Percentiles rank a stretch among this genome's conserved stretches.
Evolutionary conservation across 495 filamentous ascomycete species (phyloP).

Genomic region (Staphylotrichum longicolle): DNA sequence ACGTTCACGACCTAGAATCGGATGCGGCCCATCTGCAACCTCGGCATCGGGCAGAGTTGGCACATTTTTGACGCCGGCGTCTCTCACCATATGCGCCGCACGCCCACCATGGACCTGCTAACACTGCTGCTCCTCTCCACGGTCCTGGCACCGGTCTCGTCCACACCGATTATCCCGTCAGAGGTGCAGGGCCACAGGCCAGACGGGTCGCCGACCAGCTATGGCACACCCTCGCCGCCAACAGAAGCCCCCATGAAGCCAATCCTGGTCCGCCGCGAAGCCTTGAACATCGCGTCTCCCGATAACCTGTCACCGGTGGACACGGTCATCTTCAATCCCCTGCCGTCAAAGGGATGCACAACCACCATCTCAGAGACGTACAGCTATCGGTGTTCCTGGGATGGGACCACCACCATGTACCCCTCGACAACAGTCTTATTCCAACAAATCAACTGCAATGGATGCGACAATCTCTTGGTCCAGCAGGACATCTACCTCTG

Average conservation of each 20-base stretch:
- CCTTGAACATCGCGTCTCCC: slow-evolving; percentile 7
- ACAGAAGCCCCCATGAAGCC: background rate
- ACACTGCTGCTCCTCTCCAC: slow-evolving; percentile 22
- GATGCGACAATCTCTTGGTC: slow-evolving; percentile 29
- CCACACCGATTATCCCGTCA: slow-evolving; percentile 18
- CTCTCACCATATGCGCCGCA: background rate
- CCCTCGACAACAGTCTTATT: slow-evolving; percentile 30
- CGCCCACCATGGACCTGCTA: slow-evolving; percentile 24
- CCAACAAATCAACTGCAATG: slow-evolving; percentile 33
- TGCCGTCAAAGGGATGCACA: slow-evolving; percentile 29
- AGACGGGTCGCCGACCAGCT: background rate
- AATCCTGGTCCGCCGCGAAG: slow-evolving; percentile 4
- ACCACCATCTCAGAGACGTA: slow-evolving; percentile 21
- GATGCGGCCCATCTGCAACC: slow-evolving; percentile 26
- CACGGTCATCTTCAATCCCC: slow-evolving; percentile 3
- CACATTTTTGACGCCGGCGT: background rate
- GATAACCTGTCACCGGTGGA: background rate
- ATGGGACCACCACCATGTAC: slow-evolving; percentile 30
- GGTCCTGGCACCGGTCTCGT: slow-evolving; percentile 17
- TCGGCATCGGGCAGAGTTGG: slow-evolving; percentile 16
- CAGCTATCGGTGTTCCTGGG: slow-evolving; percentile 29
- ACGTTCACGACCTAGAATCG: background rate
- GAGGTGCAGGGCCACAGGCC: background rate
- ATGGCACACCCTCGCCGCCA: background rate
- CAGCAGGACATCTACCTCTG: slow-evolving; percentile 25